A percentile compares a stretch with the other conserved stretches of the same genome.
These are phyloP conservation scores for Hibiscus syriacus DNA, from an alignment of 345 rosid genomes.

Conservation along the genomic window DNA sequence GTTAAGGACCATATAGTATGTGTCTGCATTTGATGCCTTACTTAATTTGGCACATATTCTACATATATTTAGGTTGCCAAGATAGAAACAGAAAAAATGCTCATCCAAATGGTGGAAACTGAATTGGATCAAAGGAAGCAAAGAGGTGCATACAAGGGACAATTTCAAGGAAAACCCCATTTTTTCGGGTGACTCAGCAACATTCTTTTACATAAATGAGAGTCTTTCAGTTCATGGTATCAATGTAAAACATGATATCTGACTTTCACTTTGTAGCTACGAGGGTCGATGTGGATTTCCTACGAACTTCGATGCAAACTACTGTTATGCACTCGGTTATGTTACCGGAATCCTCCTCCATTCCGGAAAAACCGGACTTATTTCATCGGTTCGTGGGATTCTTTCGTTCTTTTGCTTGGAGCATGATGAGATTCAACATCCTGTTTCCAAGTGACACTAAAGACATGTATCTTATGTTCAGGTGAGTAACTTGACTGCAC, in stretches of 20 bases:
- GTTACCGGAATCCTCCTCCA: constrained; percentile 90
- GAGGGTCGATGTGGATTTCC: constrained; percentile 98
- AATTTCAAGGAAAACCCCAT: constrained; percentile 81
- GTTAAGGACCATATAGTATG: background rate
- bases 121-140: constrained; percentile 81
- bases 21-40: background rate
- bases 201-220: background rate
- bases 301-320: constrained; percentile 83
- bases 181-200: constrained; percentile 70
- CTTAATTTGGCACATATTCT: too few species aligned
- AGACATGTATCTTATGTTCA: constrained; percentile 18
- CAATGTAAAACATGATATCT: background rate
- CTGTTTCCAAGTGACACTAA: background rate
- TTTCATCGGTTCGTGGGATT: constrained; percentile 56
- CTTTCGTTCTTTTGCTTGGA: background rate
- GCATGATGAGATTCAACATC: background rate
- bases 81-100: constrained; percentile 98
- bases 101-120: constrained; percentile 90
- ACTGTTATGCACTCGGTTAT: constrained; percentile 88
- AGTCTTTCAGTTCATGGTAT: background rate
- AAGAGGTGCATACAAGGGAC: constrained; percentile 50
- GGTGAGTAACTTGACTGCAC: constrained; percentile 88
- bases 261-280: constrained; percentile 39
- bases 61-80: constrained; percentile 61
- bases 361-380: constrained; percentile 75